Evolutionary conservation across 345 rosid species (phyloP).

Genomic region (Gossypium bickii): DNA sequence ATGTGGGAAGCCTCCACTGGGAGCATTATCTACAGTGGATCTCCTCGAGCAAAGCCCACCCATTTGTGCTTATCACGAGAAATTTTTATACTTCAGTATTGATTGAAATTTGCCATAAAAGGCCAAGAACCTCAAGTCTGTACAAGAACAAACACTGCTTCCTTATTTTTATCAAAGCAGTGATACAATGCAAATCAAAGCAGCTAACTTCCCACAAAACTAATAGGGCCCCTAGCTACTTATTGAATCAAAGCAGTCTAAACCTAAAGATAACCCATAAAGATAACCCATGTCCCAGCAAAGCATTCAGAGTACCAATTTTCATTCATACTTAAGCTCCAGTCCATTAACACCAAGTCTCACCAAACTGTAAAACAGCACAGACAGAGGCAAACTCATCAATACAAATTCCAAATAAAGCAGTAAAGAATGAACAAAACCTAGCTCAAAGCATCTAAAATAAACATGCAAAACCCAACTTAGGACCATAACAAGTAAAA

Average conservation of each 20-base stretch:
- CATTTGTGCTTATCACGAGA: constrained; percentile 37
- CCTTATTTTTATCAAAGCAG: constrained; percentile 9
- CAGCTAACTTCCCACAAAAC: background rate
- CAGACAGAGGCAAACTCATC: constrained; percentile 19
- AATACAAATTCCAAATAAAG: constrained; percentile 14
- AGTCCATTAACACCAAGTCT: constrained; percentile 43
- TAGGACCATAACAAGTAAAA: constrained; percentile 10
- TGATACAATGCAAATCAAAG: constrained; percentile 1
- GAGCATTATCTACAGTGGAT: constrained; percentile 84
- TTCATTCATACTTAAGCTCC: constrained; percentile 38
- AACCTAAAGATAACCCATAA: constrained; percentile 24
- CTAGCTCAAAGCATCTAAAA: constrained; percentile 18
- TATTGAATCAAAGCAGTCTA: constrained; percentile 21
- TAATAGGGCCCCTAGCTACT: background rate
- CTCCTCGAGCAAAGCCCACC: constrained; percentile 99
- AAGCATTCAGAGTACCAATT: constrained; percentile 34
- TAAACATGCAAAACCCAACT: background rate
- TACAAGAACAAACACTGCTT: constrained; percentile 8
- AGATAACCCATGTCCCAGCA: constrained; percentile 23
- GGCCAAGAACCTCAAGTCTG: constrained; percentile 18
- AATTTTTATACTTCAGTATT: constrained; percentile 20
- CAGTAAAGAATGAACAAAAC: constrained; percentile 12
- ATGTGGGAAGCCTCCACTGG: constrained; percentile 68
- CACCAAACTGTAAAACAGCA: constrained; percentile 34
- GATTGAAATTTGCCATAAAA: constrained; percentile 36